Evolutionary conservation across 2,329 filamentous ascomycete species (phyloP).

Genomic region (Botrytis porri): DNA sequence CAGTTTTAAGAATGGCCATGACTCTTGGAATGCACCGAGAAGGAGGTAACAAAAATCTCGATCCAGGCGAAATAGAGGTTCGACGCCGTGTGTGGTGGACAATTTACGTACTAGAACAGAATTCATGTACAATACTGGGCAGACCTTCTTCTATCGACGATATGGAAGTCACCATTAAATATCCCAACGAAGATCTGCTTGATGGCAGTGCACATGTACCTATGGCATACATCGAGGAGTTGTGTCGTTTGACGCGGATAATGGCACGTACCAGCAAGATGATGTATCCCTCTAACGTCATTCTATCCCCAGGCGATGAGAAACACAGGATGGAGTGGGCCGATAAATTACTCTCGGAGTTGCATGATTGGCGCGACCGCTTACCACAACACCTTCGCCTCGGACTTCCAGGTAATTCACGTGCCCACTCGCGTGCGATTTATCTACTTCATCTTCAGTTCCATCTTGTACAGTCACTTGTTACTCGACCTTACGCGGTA

Average conservation of each 20-base stretch:
- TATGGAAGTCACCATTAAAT: constrained; percentile 33
- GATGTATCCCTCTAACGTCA: constrained; percentile 32
- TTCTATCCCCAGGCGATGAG: constrained; percentile 26
- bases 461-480: constrained; percentile 34
- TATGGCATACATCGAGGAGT: constrained; percentile 31
- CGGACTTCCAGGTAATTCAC: constrained; percentile 24
- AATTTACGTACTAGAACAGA: constrained; percentile 35
- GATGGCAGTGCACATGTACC: constrained; percentile 32
- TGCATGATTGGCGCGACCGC: constrained; percentile 33
- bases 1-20: constrained; percentile 44
- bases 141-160: constrained; percentile 36
- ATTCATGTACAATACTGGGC: constrained; percentile 35
- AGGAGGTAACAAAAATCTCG: constrained; percentile 41
- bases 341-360: constrained; percentile 29
- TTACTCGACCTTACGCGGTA: constrained; percentile 34
- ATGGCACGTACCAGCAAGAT: constrained; percentile 32
- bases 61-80: constrained; percentile 34
- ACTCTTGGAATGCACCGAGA: constrained; percentile 46
- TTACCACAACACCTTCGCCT: constrained; percentile 31
- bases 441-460: constrained; percentile 35
- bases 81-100: constrained; percentile 38
- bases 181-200: constrained; percentile 34
- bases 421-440: constrained; percentile 33
- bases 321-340: constrained; percentile 28
- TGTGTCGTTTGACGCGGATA: constrained; percentile 30